A percentile compares a stretch with the other conserved stretches of the same genome.
Evolutionary conservation across 495 filamentous ascomycete genomes (phyloP).

Genomic region (Friedmanniomyces endolithicus): DNA sequence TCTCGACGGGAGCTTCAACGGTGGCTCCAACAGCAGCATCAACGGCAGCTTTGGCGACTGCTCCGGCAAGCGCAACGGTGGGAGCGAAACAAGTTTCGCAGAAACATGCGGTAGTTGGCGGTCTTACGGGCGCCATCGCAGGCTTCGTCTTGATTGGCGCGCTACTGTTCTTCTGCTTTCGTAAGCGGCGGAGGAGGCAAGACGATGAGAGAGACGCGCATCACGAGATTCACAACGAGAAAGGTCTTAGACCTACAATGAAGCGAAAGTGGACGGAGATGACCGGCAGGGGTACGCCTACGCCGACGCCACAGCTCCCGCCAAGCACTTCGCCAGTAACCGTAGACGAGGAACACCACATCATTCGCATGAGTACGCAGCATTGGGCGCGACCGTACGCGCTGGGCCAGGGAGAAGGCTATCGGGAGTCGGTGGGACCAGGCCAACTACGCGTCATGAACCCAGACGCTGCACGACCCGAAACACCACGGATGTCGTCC

Average conservation of each 20-base stretch:
- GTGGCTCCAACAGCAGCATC: not conserved
- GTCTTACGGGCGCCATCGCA: constrained; percentile 11
- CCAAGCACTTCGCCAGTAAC: constrained; percentile 1
- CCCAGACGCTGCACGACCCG: constrained; percentile 11
- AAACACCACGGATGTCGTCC: constrained; percentile 4
- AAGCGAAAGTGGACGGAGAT: constrained; percentile 10
- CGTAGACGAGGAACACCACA: constrained; percentile 13
- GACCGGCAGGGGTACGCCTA: not conserved
- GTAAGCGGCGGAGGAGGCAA: not conserved
- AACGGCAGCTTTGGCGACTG: not conserved
- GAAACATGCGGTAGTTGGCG: constrained; percentile 16
- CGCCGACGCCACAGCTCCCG: not conserved
- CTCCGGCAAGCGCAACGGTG: not conserved
- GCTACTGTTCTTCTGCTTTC: constrained; percentile 10
- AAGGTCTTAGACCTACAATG: constrained; percentile 2
- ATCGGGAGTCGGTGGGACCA: constrained; percentile 14
- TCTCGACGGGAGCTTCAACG: no score
- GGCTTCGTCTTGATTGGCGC: constrained; percentile 13
- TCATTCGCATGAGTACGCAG: constrained; percentile 14
- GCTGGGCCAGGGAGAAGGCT: constrained; percentile 10
- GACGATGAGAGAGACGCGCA: not conserved
- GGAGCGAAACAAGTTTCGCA: not conserved
- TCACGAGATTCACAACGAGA: not conserved
- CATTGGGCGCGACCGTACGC: constrained; percentile 18
- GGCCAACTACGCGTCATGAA: constrained; percentile 12